Percentiles rank a stretch among this genome's conserved stretches.
Conservation (phyloP, 495 filamentous ascomycete genomes). For the Penicillium steckii region DNA sequence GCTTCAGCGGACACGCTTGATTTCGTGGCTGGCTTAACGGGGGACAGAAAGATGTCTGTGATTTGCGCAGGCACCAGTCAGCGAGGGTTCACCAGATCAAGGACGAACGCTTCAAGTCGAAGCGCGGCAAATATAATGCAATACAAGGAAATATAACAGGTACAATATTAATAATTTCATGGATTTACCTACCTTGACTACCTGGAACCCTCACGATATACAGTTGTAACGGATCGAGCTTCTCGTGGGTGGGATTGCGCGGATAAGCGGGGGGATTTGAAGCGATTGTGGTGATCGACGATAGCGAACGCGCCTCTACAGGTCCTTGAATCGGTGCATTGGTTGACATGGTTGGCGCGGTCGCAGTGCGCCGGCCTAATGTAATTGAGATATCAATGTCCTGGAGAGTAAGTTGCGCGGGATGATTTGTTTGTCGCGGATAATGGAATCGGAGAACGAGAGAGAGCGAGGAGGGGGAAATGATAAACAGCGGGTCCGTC, state of each 20-base stretch:
- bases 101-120: background rate
- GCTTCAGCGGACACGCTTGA: conserved; percentile 81
- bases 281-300: conserved; percentile 74
- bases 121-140: background rate
- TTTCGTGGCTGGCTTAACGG: conserved; percentile 80
- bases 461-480: conserved; percentile 3
- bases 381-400: conserved; percentile 2
- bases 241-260: conserved; percentile 63
- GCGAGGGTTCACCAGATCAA: conserved; percentile 11
- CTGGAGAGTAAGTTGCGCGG: background rate
- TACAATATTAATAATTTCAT: background rate
- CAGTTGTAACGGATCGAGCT: conserved; percentile 66
- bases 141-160: background rate
- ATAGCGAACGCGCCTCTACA: conserved; percentile 80
- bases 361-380: conserved; percentile 29
- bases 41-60: conserved; percentile 89
- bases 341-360: conserved; percentile 20
- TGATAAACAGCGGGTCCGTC: conserved; percentile 15
- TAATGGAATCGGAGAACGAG: too few species aligned
- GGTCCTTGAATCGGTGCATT: conserved; percentile 34
- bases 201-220: conserved; percentile 94
- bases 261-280: conserved; percentile 84
- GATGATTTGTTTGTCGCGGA: background rate
- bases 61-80: conserved; percentile 6
- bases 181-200: conserved; percentile 64